These are phyloP conservation scores for Tylopilus balloui DNA, from an alignment of 768 basidiomycete species.

Conservation along the genomic window DNA sequence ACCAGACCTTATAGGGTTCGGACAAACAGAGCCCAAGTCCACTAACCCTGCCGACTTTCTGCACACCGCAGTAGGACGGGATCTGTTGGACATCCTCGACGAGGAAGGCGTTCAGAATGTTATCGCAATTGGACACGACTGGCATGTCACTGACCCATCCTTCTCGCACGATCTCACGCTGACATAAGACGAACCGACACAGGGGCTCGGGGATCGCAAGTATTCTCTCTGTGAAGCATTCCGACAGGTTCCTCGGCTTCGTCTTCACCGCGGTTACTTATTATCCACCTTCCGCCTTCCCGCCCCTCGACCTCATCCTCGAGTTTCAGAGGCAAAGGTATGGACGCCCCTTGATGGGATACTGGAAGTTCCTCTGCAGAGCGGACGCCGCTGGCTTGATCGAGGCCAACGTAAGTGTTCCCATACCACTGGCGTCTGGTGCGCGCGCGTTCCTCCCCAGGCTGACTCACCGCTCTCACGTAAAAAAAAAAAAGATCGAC, in stretches of 20 bases:
- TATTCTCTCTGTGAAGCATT: constrained; percentile 36
- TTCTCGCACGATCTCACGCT: neutral
- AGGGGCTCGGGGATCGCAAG: constrained; percentile 37
- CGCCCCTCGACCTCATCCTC: constrained; percentile 26
- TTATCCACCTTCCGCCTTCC: constrained; percentile 22
- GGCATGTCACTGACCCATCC: constrained; percentile 19
- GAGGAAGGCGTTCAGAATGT: constrained; percentile 30
- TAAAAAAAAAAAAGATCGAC: constrained; percentile 30
- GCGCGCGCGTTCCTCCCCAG: neutral
- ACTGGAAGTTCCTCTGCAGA: constrained; percentile 37
- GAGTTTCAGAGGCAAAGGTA: constrained; percentile 23
- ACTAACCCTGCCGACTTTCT: constrained; percentile 26
- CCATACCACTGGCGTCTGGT: no score
- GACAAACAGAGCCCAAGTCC: constrained; percentile 41
- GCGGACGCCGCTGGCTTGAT: constrained; percentile 31
- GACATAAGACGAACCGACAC: constrained; percentile 1
- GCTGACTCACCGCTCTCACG: neutral
- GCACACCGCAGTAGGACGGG: constrained; percentile 26
- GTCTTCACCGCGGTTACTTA: constrained; percentile 37
- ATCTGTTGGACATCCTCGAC: constrained; percentile 38
- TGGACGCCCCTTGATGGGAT: constrained; percentile 40
- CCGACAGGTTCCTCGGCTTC: constrained; percentile 39
- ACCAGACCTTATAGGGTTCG: constrained; percentile 47
- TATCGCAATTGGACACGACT: constrained; percentile 40
- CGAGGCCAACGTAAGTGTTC: constrained; percentile 31